Evolutionary conservation across 148 eudicot species (phyloP).

Genomic region (Vaccinium corymbosum): DNA sequence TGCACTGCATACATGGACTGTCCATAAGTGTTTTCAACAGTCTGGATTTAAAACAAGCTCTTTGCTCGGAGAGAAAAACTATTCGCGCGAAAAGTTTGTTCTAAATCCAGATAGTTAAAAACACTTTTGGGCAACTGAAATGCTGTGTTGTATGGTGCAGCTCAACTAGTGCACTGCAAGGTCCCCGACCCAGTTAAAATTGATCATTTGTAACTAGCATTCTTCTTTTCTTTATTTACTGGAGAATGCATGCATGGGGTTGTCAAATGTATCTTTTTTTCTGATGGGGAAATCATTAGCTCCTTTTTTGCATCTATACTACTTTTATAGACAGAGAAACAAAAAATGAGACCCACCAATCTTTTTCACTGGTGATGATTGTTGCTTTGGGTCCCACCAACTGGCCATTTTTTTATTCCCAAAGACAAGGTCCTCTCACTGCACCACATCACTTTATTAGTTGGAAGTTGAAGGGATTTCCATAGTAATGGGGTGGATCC

Average conservation of each 20-base stretch:
- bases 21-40: no score
- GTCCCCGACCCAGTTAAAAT: no score
- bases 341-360: conserved; percentile 23
- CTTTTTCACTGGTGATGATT: conserved; percentile 20
- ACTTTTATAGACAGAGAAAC: not conserved
- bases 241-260: not conserved
- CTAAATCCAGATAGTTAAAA: no score
- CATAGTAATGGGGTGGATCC: conserved; percentile 64
- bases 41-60: no score
- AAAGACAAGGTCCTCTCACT: conserved; percentile 38
- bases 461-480: conserved; percentile 45
- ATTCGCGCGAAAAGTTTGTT: no score
- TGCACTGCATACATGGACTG: no score
- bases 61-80: no score
- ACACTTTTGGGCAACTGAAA: no score
- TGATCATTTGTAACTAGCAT: no score
- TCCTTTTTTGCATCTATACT: not conserved
- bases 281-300: conserved; percentile 11
- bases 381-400: conserved; percentile 16
- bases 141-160: no score
- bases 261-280: not conserved
- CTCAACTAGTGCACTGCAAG: no score
- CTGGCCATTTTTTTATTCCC: not conserved
- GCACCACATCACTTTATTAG: conserved; percentile 64
- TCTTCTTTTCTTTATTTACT: not conserved